Percentiles rank a stretch among this genome's conserved stretches.
Evolutionary conservation across 1,139 yeast species (phyloP).

Genomic region (Candida tunisiensis): DNA sequence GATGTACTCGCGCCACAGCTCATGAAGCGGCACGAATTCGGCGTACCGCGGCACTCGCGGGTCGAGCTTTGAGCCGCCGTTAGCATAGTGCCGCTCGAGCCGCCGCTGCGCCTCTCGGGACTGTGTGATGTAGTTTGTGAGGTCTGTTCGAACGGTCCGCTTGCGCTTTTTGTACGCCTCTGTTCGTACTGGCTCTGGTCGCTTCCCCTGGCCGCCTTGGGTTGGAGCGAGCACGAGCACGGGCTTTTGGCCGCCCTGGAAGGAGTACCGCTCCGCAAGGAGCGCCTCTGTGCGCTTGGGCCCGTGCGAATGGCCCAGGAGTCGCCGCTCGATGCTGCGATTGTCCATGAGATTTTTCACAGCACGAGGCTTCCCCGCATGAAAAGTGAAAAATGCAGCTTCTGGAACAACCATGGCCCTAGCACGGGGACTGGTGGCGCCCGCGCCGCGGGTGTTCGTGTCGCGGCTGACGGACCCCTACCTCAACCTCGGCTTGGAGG

Average conservation of each 20-base stretch:
- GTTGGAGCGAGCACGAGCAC: slow-evolving; percentile 32
- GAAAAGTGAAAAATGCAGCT: not conserved
- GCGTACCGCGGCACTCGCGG: slow-evolving; percentile 23
- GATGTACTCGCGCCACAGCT: slow-evolving; percentile 48
- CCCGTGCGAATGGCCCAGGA: slow-evolving; percentile 33
- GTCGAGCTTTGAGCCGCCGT: too few relatives aligned
- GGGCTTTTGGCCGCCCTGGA: slow-evolving; percentile 43
- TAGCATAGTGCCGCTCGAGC: not conserved
- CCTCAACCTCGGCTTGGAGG: slow-evolving; percentile 69
- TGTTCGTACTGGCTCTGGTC: slow-evolving; percentile 3
- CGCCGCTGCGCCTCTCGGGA: slow-evolving; percentile 25
- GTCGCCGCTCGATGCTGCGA: slow-evolving; percentile 30
- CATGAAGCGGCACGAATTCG: slow-evolving; percentile 34
- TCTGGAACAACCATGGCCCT: not conserved
- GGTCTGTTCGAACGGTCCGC: slow-evolving; percentile 27
- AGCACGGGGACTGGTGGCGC: not conserved
- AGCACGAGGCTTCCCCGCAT: not conserved
- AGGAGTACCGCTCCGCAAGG: slow-evolving; percentile 38
- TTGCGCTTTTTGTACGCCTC: slow-evolving; percentile 4
- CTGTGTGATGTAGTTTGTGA: slow-evolving; percentile 26
- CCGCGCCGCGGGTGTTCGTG: slow-evolving; percentile 14
- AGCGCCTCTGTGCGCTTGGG: slow-evolving; percentile 29
- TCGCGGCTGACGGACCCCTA: slow-evolving; percentile 50
- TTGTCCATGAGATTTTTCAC: not conserved
- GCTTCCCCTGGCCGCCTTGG: slow-evolving; percentile 10